Percentiles rank a stretch among this genome's conserved stretches.
These are phyloP conservation scores for Suhomyces sp. DNA, from an alignment of 805 yeast genomes.

Conservation along the genomic window DNA sequence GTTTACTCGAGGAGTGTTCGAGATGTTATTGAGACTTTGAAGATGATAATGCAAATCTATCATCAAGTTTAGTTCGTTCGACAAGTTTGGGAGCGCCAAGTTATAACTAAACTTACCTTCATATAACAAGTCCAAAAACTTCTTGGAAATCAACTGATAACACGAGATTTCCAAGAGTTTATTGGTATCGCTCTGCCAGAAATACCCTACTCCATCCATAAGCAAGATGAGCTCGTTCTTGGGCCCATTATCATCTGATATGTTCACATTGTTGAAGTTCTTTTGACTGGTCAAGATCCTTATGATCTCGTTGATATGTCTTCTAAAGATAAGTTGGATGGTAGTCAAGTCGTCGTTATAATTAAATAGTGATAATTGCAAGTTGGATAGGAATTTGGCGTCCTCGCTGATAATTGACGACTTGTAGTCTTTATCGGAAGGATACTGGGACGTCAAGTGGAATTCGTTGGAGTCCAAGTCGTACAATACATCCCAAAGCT, in stretches of 20 bases:
- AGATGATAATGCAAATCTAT: slow-evolving; percentile 42
- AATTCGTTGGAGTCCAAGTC: slow-evolving; percentile 55
- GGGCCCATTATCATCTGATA: slow-evolving; percentile 10
- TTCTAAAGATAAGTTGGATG: slow-evolving; percentile 39
- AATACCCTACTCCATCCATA: slow-evolving; percentile 43
- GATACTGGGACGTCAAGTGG: slow-evolving; percentile 22
- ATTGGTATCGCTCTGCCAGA: slow-evolving; percentile 41
- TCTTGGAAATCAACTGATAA: slow-evolving; percentile 35
- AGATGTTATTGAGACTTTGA: slow-evolving; percentile 30
- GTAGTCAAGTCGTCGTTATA: slow-evolving; percentile 48
- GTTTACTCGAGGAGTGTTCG: slow-evolving; percentile 15
- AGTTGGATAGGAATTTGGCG: slow-evolving; percentile 41
- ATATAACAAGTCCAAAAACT: slow-evolving; percentile 33
- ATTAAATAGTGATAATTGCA: slow-evolving; percentile 41
- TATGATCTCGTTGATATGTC: slow-evolving; percentile 43
- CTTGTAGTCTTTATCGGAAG: slow-evolving; percentile 15
- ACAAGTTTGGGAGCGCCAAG: slow-evolving; percentile 31
- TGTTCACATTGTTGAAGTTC: slow-evolving; percentile 25
- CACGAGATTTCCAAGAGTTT: slow-evolving; percentile 41
- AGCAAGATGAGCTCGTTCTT: slow-evolving; percentile 23
- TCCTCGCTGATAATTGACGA: slow-evolving; percentile 44
- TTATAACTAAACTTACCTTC: slow-evolving; percentile 30
- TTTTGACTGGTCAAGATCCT: slow-evolving; percentile 37
- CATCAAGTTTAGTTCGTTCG: slow-evolving; percentile 42
- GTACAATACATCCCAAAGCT: slow-evolving; percentile 59